phyloP scores from a whole-genome alignment of 139 green algal genomes.

The Asterochloris sp. region DNA sequence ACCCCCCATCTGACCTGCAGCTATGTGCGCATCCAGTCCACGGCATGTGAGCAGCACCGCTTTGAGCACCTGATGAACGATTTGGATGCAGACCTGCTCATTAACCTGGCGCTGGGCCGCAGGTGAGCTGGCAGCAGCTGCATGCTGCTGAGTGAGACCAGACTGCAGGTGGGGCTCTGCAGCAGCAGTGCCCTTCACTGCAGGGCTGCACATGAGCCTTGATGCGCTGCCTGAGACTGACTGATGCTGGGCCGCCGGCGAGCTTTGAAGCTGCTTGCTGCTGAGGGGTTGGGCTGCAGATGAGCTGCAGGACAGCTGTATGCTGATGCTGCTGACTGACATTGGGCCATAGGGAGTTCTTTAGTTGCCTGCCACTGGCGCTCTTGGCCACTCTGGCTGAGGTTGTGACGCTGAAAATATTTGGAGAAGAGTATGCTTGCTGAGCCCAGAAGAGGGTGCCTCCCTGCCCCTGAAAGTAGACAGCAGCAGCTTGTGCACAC shows the following conservation, averaged over 20 bases:
- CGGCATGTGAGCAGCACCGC: slow-evolving; percentile 61
- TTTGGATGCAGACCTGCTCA: slow-evolving; percentile 54
- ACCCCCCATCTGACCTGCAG: slow-evolving; percentile 12
- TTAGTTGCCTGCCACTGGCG: not conserved
- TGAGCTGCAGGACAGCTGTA: too few species aligned
- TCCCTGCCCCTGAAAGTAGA: not conserved
- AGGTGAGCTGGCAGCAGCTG: slow-evolving; percentile 27
- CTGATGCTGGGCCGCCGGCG: too few species aligned
- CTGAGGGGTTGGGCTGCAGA: too few species aligned
- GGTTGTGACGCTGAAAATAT: not conserved
- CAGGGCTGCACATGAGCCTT: too few species aligned
- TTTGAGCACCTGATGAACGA: slow-evolving; percentile 54
- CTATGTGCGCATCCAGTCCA: slow-evolving; percentile 58
- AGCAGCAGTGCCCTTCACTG: not conserved
- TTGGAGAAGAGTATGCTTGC: not conserved
- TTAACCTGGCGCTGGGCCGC: slow-evolving; percentile 57
- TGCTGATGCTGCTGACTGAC: not conserved
- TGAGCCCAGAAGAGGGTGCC: not conserved
- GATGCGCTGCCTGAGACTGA: too few species aligned
- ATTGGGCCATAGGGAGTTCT: not conserved
- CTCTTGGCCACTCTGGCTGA: not conserved
- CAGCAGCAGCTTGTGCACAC: not conserved
- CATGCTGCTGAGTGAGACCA: not conserved
- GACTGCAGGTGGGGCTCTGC: too few species aligned
- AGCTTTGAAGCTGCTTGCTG: too few species aligned